Evolutionary conservation across 2,329 filamentous ascomycete genomes (phyloP).

Genomic region (Camillea tinctor): DNA sequence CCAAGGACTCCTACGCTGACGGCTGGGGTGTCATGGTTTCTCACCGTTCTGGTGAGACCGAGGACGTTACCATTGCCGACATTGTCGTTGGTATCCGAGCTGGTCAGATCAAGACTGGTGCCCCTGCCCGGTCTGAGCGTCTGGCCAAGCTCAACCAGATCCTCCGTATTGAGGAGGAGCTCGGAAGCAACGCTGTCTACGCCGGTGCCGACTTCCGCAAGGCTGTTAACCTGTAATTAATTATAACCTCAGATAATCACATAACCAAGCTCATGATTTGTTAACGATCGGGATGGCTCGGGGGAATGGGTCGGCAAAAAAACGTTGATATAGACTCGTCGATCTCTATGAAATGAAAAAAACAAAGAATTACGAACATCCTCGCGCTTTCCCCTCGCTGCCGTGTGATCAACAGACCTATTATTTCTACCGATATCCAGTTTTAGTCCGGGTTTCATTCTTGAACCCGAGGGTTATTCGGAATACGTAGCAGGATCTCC

Average conservation of each 20-base stretch:
- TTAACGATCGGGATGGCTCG: slow-evolving; percentile 27
- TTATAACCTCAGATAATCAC: slow-evolving; percentile 12
- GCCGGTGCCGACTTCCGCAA: slow-evolving; percentile 91
- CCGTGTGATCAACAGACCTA: neutral
- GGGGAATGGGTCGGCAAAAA: slow-evolving; percentile 29
- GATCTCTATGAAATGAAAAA: slow-evolving; percentile 20
- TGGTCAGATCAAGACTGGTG: slow-evolving; percentile 99
- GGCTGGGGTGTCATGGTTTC: slow-evolving; percentile 99
- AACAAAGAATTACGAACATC: slow-evolving; percentile 8
- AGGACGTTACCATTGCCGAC: slow-evolving; percentile 98
- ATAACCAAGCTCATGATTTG: slow-evolving; percentile 17
- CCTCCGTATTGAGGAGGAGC: slow-evolving; percentile 98
- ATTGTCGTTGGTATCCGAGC: slow-evolving; percentile 95
- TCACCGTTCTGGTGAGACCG: slow-evolving; percentile 97
- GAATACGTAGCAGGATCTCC: slow-evolving; percentile 4
- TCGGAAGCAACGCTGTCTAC: slow-evolving; percentile 87
- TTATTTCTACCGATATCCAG: neutral
- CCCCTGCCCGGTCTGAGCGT: slow-evolving; percentile 93
- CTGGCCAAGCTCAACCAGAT: slow-evolving; percentile 99
- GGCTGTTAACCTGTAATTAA: slow-evolving; percentile 76
- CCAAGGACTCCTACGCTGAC: slow-evolving; percentile 95
- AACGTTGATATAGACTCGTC: slow-evolving; percentile 28
- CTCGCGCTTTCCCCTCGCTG: neutral
- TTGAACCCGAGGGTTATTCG: neutral
- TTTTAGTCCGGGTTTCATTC: neutral